Evolutionary conservation across 1,284 basidiomycete species (phyloP), one percentile per base, ranked within the genome.

Genomic region (Apiotrichum sp.): DNA sequence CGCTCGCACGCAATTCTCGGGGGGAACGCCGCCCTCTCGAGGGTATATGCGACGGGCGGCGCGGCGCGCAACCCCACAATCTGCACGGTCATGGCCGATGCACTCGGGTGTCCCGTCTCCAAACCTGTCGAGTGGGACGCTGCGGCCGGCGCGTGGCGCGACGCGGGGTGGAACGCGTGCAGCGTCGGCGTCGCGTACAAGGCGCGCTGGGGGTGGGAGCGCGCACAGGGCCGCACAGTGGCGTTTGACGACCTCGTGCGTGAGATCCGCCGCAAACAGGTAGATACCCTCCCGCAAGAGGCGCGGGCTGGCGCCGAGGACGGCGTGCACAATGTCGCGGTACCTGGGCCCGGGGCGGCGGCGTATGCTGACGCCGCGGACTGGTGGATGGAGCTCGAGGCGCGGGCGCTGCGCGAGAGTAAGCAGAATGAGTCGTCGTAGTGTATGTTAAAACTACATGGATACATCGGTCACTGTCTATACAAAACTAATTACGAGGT

Each of bases 31-130:
- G 53, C 0, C 73, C 78, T 91, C 34, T 80, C 81, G 48, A 79
- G 87, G 32, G 81, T 93, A 51, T 84, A 91, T 58, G 79, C 89
- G 36, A 86, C 87, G 0, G 90, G 90, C 32, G 90, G 90, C 14
- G 85, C 88, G 0, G 87, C 87, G 4, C 81, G 81, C 7, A 93
- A 93, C 71, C 74, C 78, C 38, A 82, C 83, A 36, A 87, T 93
- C 67, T 81, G 84, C 35, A 86, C 87, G 64, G 75, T 89, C 49
- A 84, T 85, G 39, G 86, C 90, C 16, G 86, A 93, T 72, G 80
- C 91, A 8, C 85, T 93, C 55, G 82, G 81, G 33, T 84, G 88
- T 77, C 81, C 83, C 36, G 84, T 87, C 9, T 88, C 66, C 56
- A 73, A 71, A 54, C 62, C 64, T 22, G 70, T 72, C 22, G 70